Evolutionary conservation across 345 rosid species (phyloP), one percentile per base, ranked within the genome.

Genomic region (Boechera retrofracta): DNA sequence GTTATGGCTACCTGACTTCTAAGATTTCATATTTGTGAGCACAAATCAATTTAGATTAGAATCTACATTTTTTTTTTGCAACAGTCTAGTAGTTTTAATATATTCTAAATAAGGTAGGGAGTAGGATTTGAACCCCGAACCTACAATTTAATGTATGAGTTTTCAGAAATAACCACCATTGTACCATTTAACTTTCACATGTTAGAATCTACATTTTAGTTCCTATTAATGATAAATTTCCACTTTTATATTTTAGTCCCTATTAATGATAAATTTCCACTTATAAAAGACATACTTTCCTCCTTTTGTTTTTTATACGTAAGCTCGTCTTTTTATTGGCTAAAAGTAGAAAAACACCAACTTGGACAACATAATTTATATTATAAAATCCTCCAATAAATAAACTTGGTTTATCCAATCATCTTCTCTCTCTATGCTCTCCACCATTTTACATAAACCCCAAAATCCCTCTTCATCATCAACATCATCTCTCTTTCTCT

Each of bases 401-500:
- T 44, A 21, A 57, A 71, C 67, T 48, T 65, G 62, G 56, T 78
- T 64, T 72, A 72, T 78, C 81, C 81, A 78, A 78, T 72, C 77
- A 78, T 72, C 13, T 72, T 42, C 16, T 49, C 47, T 66, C 45
- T 56, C 42, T 77, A 32, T 57, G 77, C 72, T 71, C 73, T 71
- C 61, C 77, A 72, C 73, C 73, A 78, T 78, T 71, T 70, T 58
- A 71, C 77, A 78, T 78, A 78, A 78, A 72, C 68, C 39, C 73
- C 54, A 58, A 72, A 78, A 48, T 64, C 48, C 58, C 48, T 77
- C 67, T 54, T 56, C 62, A 56, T 61, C 70, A 69, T 8, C 72
- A 53, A 13, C 60, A 51, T 44, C 72, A 64, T 44, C 64, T 32
- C 55, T 70, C 71, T 62, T 10, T 60, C 45, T 62, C 42, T 54